Percentiles rank a stretch among this genome's conserved stretches.
phyloP scores from a whole-genome alignment of 345 rosid species.

The Fremontodendron californicum region DNA sequence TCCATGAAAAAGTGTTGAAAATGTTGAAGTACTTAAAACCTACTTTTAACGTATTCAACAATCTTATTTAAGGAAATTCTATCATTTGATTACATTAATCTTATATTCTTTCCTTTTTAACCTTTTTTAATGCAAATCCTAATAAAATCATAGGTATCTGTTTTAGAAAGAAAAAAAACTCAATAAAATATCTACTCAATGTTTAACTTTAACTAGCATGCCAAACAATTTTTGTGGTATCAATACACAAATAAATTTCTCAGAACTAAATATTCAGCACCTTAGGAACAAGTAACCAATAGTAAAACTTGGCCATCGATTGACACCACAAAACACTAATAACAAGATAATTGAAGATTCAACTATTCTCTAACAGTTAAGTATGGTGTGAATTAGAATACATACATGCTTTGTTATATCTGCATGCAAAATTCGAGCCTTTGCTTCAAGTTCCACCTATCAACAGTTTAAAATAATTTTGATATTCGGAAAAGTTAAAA shows the following conservation, averaged over 20 bases:
- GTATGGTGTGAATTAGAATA: constrained; percentile 11
- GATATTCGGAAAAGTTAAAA: neutral
- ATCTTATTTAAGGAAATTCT: neutral
- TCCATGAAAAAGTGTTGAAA: neutral
- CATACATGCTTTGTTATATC: constrained; percentile 80
- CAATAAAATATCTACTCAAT: neutral
- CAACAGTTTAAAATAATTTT: neutral
- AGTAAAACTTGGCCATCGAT: neutral
- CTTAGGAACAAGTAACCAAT: neutral
- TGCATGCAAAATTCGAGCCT: constrained; percentile 55
- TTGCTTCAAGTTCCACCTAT: constrained; percentile 68
- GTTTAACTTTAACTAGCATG: neutral
- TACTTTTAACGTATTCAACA: neutral
- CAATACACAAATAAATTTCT: neutral
- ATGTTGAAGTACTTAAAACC: neutral
- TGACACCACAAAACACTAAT: neutral
- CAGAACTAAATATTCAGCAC: neutral
- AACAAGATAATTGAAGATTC: neutral
- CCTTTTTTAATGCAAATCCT: neutral
- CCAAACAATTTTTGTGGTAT: neutral
- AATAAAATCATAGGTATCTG: neutral
- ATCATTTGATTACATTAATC: neutral
- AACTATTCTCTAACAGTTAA: neutral
- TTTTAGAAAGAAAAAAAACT: neutral
- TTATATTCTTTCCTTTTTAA: neutral